Evolutionary conservation across 2,329 filamentous ascomycete species (phyloP), one percentile per base, ranked within the genome.

Genomic region (Ramularia endophylla): DNA sequence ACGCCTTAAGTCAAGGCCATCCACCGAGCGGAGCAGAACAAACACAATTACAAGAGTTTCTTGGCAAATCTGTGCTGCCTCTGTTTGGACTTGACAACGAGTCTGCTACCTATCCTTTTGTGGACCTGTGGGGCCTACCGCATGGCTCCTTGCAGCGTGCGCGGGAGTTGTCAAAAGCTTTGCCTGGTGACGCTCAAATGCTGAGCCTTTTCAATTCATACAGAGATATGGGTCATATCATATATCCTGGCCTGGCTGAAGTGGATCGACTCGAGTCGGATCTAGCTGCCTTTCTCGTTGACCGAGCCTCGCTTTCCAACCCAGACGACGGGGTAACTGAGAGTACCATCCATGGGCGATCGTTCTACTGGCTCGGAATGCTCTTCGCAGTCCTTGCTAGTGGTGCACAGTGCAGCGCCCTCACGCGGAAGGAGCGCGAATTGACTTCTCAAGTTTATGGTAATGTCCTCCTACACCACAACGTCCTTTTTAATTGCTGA

Each of bases 81-180:
- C 74, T 81, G 40, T 70, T 81, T 42, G 78, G 78, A 2, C 65
- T 81, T 25, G 78, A 81, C 54, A 81, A 81, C 50, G 77, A 81
- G 53, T 77, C 73, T 27, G 76, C 76, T 3, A 81, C 77, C 7
- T 81, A 81, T 54, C 78, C 78, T 5, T 81, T 81, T 52, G 75
- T 81, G 19, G 78, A 81, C 53, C 62, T 81, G 2, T 81, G 77
- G 77, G 78, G 70, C 2, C 49, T 78, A 5, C 75, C 75, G 2
- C 75, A 80, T 42, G 76, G 73, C 36, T 77, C 74, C 1, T 66
- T 75, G 5, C 69, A 74, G 46, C 72, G 78, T 52, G 69, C 78
- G 4, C 72, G 67, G 43, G 75, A 78, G 38, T 67, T 81, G 2
- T 75, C 74, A 27, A 76, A 74, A 50, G 75, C 75, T 1, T 61